phyloP scores from a whole-genome alignment of 768 basidiomycete species.

The Hirschioporus abietinus region DNA sequence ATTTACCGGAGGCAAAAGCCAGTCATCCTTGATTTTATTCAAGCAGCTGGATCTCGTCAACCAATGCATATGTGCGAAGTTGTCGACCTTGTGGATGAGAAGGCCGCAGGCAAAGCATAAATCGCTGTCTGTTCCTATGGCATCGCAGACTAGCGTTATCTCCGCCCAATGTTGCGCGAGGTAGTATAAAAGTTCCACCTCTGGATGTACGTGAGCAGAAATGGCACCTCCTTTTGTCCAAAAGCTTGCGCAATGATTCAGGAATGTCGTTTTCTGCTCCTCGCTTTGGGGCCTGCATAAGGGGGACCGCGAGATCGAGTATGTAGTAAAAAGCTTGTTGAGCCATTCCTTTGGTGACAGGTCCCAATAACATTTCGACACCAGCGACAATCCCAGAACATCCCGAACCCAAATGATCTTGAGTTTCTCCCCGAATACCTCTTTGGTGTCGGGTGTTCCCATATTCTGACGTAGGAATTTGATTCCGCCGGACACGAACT shows the following conservation, averaged over 20 bases:
- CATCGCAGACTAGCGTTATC: neutral
- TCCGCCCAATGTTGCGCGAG: neutral
- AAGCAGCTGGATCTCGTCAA: neutral
- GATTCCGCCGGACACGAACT: no score
- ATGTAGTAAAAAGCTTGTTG: no score
- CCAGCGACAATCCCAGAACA: no score
- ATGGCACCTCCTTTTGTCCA: neutral
- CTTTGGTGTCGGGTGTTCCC: no score
- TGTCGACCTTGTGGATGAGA: neutral
- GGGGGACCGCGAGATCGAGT: no score
- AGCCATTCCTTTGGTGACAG: no score
- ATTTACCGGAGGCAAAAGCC: neutral
- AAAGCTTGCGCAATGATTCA: neutral
- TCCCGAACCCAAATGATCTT: no score
- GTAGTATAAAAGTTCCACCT: neutral
- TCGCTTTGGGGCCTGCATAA: neutral
- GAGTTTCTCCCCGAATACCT: no score
- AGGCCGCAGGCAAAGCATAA: neutral
- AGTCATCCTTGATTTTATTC: neutral
- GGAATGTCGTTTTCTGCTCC: neutral
- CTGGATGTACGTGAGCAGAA: neutral
- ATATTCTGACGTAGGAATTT: no score
- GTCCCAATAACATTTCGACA: no score
- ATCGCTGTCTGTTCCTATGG: neutral
- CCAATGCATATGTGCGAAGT: neutral